Evolutionary conservation across 2,329 filamentous ascomycete genomes (phyloP), one percentile per base, ranked within the genome.

Genomic region (Penicillium sp.): DNA sequence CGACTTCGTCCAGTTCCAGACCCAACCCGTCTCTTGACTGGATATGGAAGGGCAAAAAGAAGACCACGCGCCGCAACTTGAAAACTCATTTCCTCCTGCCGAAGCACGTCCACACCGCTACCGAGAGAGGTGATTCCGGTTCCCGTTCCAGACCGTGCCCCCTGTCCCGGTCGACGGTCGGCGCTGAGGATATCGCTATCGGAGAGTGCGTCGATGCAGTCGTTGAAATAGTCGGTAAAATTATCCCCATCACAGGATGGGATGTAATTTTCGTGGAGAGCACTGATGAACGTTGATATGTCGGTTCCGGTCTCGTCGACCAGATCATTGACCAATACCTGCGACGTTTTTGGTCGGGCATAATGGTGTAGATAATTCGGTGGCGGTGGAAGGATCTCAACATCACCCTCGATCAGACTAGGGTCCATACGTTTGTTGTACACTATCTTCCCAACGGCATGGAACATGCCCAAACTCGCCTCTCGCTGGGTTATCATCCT

Each of bases 251-350:
- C 75, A 71, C 93, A 97, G 0, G 94, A 97, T 0, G 91, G 79
- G 1, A 88, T 82, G 64, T 96, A 97, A 69, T 99, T 99, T 68
- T 99, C 94, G 69, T 97, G 93, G 0, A 97, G 77, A 4, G 91
- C 90, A 5, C 91, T 89, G 46, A 96, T 84, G 67, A 97, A 97
- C 0, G 92, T 97, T 55, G 89, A 85, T 0, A 88, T 90, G 67
- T 99, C 94, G 0, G 94, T 96, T 1, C 94, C 94, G 0, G 89
- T 91, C 75, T 97, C 93, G 66, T 96, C 90, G 25, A 96, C 88
- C n/a, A 99, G 80, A 1, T 84, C 81, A 61, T 96, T 88, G 7
- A 89, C 82, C 7, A 78, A 77, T 1, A 91, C 86, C 59, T 89
- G 81, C 0, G 88, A 87, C 35, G 77, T 77, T 62, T 84, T 86